These are phyloP conservation scores for Mycosphaerelloides madeirae DNA, from an alignment of 2,329 filamentous ascomycete species.

Conservation along the genomic window DNA sequence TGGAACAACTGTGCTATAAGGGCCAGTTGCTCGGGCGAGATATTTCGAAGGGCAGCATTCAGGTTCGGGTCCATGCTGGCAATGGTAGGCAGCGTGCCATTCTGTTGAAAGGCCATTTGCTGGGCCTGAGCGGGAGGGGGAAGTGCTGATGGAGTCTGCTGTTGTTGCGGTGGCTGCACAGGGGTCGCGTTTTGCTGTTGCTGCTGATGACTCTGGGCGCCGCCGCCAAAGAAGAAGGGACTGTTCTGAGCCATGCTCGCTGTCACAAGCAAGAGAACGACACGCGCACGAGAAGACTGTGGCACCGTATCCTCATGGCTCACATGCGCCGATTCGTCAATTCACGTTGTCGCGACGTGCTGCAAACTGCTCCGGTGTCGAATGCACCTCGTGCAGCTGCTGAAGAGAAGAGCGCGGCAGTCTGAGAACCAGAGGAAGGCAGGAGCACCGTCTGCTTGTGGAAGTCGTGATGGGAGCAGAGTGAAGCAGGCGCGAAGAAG, in stretches of 20 bases:
- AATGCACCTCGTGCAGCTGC: constrained; percentile 4
- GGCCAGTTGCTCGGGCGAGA: constrained; percentile 28
- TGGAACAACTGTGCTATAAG: constrained; percentile 25
- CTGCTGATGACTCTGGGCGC: constrained; percentile 5
- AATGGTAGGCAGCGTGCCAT: constrained; percentile 17
- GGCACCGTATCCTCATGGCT: too few species aligned
- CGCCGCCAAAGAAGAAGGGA: constrained; percentile 16
- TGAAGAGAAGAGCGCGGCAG: background rate
- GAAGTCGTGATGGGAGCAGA: background rate
- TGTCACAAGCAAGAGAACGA: constrained; percentile 6
- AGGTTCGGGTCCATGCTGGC: constrained; percentile 16
- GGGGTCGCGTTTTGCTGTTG: constrained; percentile 9
- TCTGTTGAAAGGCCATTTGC: constrained; percentile 20
- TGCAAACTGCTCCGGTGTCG: constrained; percentile 2
- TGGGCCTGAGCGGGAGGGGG: constrained; percentile 3
- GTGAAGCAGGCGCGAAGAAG: too few species aligned
- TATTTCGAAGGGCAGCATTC: constrained; percentile 12
- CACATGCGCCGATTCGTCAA: too few species aligned
- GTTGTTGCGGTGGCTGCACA: background rate
- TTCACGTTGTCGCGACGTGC: background rate
- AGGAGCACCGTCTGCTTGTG: too few species aligned
- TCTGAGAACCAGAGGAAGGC: too few species aligned
- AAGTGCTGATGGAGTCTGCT: background rate
- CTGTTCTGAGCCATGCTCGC: constrained; percentile 22
- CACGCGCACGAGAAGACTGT: too few species aligned